Base-by-base conservation (phyloP, 495 filamentous ascomycete species). In the Talaromyces liani region DNA sequence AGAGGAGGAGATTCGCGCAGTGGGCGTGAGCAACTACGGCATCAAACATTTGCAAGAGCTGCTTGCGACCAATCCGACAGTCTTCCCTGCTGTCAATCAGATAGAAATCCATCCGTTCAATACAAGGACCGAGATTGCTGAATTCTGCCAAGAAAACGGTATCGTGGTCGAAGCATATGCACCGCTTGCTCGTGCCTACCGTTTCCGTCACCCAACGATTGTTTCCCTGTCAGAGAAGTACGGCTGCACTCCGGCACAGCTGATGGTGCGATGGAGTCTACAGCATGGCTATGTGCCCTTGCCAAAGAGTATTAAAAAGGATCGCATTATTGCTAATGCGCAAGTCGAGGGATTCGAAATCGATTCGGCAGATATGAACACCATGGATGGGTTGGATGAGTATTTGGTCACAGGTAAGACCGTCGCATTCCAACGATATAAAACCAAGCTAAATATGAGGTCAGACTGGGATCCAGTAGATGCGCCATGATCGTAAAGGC, bases 31-130 rank as follows among this genome's bases (percentile, higher is more conserved):
- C 68, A 89, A 90, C 68, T 90, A 82, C 70, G 87, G 88, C 4
- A 80, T 86, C 18, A 80, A 82, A 62, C 88, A 91, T 80, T 71
- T 90, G 14, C 73, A 87, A 66, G 87, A 91, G 71, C 78, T 91
- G 9, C 73, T 87, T 57, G 78, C 69, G 27, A 82, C 79, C 12
- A 79, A 78, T 53, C 84, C 81, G 18, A 71, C 70, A 12, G 71
- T 87, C 22, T 56, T 69, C 8, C 86, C 87, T 0, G 78, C 77
- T 0, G 80, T 91, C 31, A 89, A 90, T 64, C 88, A 91, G 72
- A 81, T 89, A 62, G 88, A 90, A 69, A 79, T 88, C 0, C 87
- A 90, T 60, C 88, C 87, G 0, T 91, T 89, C 75, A 87, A 88
- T 64, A 85, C 85, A 0, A 79, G 85, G 12, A 75, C 70, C 0